Conservation (phyloP, 306 rosid genomes). For the Prunus dulcis region DNA sequence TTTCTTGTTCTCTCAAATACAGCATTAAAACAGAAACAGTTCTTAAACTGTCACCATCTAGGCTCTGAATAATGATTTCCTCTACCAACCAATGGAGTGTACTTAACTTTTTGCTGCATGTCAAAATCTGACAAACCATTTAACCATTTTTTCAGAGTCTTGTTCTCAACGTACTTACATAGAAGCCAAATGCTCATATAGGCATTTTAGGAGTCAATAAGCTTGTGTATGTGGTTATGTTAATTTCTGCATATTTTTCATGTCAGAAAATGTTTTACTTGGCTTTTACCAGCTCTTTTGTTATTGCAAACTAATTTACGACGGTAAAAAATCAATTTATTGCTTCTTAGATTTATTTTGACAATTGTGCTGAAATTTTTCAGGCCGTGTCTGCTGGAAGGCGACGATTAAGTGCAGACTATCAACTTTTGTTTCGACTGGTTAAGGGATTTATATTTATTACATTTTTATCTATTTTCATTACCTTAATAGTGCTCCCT, state of each 20-base stretch:
- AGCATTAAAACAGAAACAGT: no score
- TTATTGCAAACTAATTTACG: background rate
- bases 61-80: background rate
- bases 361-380: slow-evolving; percentile 15
- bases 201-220: background rate
- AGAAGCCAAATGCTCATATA: background rate
- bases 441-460: slow-evolving; percentile 63
- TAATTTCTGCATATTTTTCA: slow-evolving; percentile 4
- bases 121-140: background rate
- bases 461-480: slow-evolving; percentile 51
- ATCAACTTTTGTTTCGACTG: slow-evolving; percentile 78
- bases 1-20: no score
- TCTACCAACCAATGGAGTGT: no score
- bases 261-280: background rate
- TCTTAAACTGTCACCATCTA: background rate
- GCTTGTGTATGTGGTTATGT: background rate
- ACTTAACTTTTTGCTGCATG: background rate
- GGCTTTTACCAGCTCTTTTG: background rate
- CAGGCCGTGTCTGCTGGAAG: slow-evolving; percentile 80
- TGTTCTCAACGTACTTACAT: background rate
- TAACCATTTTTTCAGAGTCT: no score
- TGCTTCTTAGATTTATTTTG: background rate
- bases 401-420: slow-evolving; percentile 79
- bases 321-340: background rate
- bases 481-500: slow-evolving; percentile 57